Percentiles rank a stretch among this genome's conserved stretches.
Conservation (phyloP, 345 rosid species). For the Eucalyptus regnans region DNA sequence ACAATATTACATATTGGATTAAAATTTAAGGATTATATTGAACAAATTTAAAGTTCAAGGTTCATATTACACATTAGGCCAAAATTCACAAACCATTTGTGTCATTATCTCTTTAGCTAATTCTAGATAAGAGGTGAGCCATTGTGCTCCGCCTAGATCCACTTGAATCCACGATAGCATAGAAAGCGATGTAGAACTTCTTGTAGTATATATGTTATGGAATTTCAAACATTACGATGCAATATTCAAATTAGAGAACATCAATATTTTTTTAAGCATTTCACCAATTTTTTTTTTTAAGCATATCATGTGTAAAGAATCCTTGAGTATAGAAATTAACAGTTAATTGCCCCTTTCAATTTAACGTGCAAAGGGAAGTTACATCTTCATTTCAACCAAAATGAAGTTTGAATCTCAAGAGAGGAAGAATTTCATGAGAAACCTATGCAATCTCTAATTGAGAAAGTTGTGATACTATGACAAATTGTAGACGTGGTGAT, state of each 20-base stretch:
- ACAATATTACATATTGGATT: fast-evolving
- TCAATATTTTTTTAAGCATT: neutral
- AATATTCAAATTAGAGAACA: neutral
- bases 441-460: neutral
- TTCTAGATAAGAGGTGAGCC: neutral
- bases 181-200: too few species aligned
- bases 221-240: neutral
- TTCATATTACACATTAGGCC: too few species aligned
- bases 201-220: neutral
- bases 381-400: neutral
- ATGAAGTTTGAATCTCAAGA: neutral
- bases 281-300: neutral
- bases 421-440: neutral
- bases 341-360: neutral
- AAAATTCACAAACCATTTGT: neutral
- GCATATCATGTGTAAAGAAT: neutral
- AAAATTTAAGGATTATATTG: too few species aligned
- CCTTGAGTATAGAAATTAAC: neutral
- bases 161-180: neutral
- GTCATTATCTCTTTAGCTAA: neutral
- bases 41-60: too few species aligned
- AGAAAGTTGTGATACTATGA: neutral
- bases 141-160: neutral
- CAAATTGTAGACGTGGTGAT: neutral
- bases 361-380: neutral